These are phyloP conservation scores for Leucoagaricus sp. DNA, from an alignment of 1,284 basidiomycete species.

Conservation along the genomic window DNA sequence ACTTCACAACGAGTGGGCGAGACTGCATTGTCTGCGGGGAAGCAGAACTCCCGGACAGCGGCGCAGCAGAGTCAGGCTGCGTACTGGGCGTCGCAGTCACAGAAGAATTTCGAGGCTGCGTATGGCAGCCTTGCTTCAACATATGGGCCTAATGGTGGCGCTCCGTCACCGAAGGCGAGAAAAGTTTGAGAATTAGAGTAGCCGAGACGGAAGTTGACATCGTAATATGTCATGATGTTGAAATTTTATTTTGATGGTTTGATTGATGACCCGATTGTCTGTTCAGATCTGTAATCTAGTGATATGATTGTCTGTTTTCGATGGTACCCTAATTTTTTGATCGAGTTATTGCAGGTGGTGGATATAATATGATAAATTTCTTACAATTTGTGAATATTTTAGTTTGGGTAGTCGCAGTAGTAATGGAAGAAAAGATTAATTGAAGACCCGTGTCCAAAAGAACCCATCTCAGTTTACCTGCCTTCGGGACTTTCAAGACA, in stretches of 20 bases:
- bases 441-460: too few relatives aligned
- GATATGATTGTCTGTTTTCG: too few relatives aligned
- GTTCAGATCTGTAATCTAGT: too few relatives aligned
- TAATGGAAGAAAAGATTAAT: too few relatives aligned
- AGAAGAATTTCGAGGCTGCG: constrained; percentile 15
- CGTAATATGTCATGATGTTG: background rate
- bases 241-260: background rate
- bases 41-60: background rate
- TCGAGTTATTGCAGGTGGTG: too few relatives aligned
- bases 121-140: constrained; percentile 8
- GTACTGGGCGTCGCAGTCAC: constrained; percentile 11
- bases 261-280: too few relatives aligned
- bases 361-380: too few relatives aligned
- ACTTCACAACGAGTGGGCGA: background rate
- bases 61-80: constrained; percentile 9
- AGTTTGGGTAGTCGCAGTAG: too few relatives aligned
- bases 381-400: too few relatives aligned
- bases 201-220: background rate
- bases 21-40: background rate
- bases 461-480: too few relatives aligned
- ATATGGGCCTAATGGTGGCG: constrained; percentile 13
- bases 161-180: constrained; percentile 3
- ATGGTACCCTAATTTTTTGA: too few relatives aligned
- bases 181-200: constrained; percentile 4
- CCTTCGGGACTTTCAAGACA: too few relatives aligned